These are phyloP conservation scores for Colletotrichum lindemuthianum DNA, from an alignment of 2,329 filamentous ascomycete species.

Conservation along the genomic window DNA sequence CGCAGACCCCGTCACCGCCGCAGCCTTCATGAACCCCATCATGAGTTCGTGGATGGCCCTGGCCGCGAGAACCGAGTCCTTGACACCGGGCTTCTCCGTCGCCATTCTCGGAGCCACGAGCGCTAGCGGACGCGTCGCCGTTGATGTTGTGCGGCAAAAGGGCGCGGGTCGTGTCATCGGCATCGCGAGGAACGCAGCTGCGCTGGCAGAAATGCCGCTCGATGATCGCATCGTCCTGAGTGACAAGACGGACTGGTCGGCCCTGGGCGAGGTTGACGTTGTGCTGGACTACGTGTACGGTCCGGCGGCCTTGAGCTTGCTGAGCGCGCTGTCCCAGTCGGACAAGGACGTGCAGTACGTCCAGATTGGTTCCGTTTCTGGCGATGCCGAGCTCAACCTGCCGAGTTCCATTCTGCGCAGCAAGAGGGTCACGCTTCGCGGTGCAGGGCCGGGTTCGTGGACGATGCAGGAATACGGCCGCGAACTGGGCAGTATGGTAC, in stretches of 20 bases:
- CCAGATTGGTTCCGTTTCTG: constrained; percentile 59
- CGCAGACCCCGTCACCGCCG: constrained; percentile 60
- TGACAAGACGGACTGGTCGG: constrained; percentile 56
- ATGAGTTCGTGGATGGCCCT: constrained; percentile 69
- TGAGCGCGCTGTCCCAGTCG: constrained; percentile 50
- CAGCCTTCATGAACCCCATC: constrained; percentile 64
- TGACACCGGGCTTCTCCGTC: constrained; percentile 56
- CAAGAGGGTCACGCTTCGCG: constrained; percentile 59
- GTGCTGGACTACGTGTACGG: constrained; percentile 69
- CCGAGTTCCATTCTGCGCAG: constrained; percentile 56
- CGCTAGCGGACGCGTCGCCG: constrained; percentile 61
- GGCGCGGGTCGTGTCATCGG: constrained; percentile 63
- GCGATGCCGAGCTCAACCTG: constrained; percentile 48
- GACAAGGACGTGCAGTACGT: constrained; percentile 61
- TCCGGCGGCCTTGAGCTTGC: constrained; percentile 50
- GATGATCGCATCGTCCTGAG: constrained; percentile 58
- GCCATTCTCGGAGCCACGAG: constrained; percentile 64
- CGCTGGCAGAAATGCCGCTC: constrained; percentile 54
- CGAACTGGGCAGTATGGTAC: constrained; percentile 41
- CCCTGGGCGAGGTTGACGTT: constrained; percentile 59
- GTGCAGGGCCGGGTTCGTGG: constrained; percentile 58
- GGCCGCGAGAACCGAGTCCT: constrained; percentile 50
- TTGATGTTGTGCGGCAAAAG: constrained; percentile 56
- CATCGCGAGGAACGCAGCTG: constrained; percentile 56
- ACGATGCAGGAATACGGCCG: constrained; percentile 40